Conservation (phyloP, 495 filamentous ascomycete genomes). For the Lepraria neglecta region DNA sequence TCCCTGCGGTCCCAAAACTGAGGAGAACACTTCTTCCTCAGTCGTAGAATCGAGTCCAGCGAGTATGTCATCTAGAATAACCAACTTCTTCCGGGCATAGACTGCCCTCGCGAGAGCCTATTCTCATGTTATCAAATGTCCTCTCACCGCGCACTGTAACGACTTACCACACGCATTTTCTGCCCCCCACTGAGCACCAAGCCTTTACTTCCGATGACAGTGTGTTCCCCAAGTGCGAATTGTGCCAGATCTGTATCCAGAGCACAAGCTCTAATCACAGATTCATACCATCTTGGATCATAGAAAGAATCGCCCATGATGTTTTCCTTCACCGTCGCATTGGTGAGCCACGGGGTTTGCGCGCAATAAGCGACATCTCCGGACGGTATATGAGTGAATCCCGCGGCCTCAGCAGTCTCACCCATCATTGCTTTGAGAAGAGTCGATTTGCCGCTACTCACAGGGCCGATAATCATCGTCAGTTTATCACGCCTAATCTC, state of each 20-base stretch:
- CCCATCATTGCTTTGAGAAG: constrained; percentile 53
- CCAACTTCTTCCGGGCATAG: constrained; percentile 48
- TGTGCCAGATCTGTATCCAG: constrained; percentile 51
- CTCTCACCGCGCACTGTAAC: constrained; percentile 47
- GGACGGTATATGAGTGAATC: constrained; percentile 37
- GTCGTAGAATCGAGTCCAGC: constrained; percentile 56
- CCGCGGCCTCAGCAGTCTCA: constrained; percentile 44
- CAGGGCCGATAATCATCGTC: constrained; percentile 52
- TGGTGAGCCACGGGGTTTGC: constrained; percentile 50
- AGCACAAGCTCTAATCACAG: constrained; percentile 59
- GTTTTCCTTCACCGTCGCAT: constrained; percentile 52
- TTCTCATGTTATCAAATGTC: constrained; percentile 32
- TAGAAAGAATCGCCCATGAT: constrained; percentile 50
- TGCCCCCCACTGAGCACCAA: constrained; percentile 61
- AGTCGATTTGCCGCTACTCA: constrained; percentile 56
- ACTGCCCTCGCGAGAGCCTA: constrained; percentile 44
- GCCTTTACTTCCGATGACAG: constrained; percentile 57
- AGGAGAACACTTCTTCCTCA: constrained; percentile 53
- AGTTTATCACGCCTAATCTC: constrained; percentile 39
- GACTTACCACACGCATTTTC: constrained; percentile 23
- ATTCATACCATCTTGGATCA: constrained; percentile 53
- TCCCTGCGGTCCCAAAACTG: constrained; percentile 49
- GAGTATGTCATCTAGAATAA: constrained; percentile 55
- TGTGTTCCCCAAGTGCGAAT: constrained; percentile 52
- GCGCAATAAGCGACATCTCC: constrained; percentile 48